Base-by-base conservation (phyloP, 768 basidiomycete species). In the Termitomyces sp. region DNA sequence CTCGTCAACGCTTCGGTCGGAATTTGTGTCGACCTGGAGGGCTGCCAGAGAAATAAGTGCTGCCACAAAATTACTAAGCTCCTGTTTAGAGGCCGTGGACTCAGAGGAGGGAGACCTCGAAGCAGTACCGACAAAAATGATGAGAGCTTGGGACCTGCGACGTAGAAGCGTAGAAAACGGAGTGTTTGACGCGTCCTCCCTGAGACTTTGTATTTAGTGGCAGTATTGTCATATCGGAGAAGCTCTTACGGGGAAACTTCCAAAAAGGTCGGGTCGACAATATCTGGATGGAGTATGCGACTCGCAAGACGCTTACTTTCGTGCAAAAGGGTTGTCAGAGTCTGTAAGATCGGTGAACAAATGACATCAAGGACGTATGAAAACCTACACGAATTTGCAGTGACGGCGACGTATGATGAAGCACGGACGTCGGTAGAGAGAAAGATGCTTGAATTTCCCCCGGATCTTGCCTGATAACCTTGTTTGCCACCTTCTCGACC, bases 401-500 rank as follows among this genome's bases (percentile, higher is more conserved):
- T 7, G 71, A 63, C 31, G 74, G 65, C 11, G 75, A 58, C 51
- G 79, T 78, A 55, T 84, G 83, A 33, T 85, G 84, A 11, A 90
- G 64, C 3, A 94, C 64, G 7, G 84, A 76, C 9, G 85, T 74
- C 0, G 91, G 90, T 17, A 98, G 73, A 12, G 81, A 71, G 30
- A 94, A 74, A 0, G 84, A 77, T 42, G 67, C 73, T 45, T 77
- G 77, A 6, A 79, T 78, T 50, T 94, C 91, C 19, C 82, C 79
- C 3, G 75, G 62, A 37, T 72, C 76, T 66, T 86, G 87, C 45
- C 86, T 82, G 11, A 83, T 79, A 37, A 87, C 78, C 17, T 86
- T 83, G 61, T 84, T 89, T 9, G 85, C 80, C 3, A 80, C 75
- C 62, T 88, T 91, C 63, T 95, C 91, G 1, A 94, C 77, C 23